phyloP scores from a whole-genome alignment of 495 filamentous ascomycete species.

The Hyaloscypha hepaticicola region DNA sequence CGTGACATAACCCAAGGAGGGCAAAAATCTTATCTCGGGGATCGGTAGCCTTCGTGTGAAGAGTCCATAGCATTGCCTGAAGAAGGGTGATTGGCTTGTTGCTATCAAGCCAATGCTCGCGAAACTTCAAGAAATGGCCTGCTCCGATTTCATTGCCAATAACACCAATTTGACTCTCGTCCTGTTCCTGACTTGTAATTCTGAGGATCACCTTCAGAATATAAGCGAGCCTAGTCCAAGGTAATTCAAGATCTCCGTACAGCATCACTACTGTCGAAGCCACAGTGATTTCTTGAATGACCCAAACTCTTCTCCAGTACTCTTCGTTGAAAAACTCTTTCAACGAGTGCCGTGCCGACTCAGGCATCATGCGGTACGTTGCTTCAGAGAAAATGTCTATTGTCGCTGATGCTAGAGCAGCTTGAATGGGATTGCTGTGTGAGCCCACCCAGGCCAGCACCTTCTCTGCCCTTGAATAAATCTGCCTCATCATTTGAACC shows the following conservation, averaged over 20 bases:
- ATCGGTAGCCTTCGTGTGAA: neutral
- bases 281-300: conserved; percentile 3
- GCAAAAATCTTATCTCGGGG: conserved; percentile 3
- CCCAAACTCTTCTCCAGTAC: conserved; percentile 6
- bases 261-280: neutral
- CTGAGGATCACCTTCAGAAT: neutral
- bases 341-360: neutral
- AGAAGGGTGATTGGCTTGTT: neutral
- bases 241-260: neutral
- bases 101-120: neutral
- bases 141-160: neutral
- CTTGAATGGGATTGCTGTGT: too few species aligned
- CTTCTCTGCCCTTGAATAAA: neutral
- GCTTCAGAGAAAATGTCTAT: too few species aligned
- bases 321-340: neutral
- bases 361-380: too few species aligned
- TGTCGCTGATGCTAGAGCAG: neutral
- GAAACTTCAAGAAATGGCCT: neutral
- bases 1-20: conserved; percentile 1
- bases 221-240: neutral
- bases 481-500: neutral
- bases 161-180: neutral
- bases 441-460: neutral
- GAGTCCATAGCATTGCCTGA: neutral
- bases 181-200: neutral